phyloP scores from a whole-genome alignment of 768 basidiomycete genomes.

The Tricholoma furcatifolium region DNA sequence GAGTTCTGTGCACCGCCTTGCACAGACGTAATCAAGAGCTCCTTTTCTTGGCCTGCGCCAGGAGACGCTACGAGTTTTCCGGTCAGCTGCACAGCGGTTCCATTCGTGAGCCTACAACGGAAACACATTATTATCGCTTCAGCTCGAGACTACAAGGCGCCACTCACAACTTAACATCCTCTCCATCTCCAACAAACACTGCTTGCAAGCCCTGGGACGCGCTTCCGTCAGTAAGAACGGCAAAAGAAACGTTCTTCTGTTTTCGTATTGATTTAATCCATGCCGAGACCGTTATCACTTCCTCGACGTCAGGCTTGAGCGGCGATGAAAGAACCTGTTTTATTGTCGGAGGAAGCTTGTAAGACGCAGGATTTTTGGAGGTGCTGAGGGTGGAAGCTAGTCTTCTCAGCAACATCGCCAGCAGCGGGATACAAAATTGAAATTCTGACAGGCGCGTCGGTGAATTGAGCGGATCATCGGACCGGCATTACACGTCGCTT shows the following conservation, averaged over 20 bases:
- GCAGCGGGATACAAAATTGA: neutral
- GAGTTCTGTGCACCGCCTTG: neutral
- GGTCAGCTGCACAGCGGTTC: conserved; percentile 18
- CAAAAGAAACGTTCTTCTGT: conserved; percentile 89
- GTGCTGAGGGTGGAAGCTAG: conserved; percentile 9
- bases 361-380: conserved; percentile 1
- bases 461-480: neutral
- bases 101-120: conserved; percentile 20
- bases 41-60: conserved; percentile 46
- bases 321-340: conserved; percentile 11
- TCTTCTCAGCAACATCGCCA: conserved; percentile 10
- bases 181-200: conserved; percentile 52
- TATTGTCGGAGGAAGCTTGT: conserved; percentile 18
- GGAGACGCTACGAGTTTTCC: conserved; percentile 45
- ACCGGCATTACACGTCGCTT: conserved; percentile 7
- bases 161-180: conserved; percentile 26
- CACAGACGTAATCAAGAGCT: conserved; percentile 42
- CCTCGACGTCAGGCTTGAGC: neutral
- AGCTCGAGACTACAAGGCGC: conserved; percentile 1
- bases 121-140: neutral
- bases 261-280: conserved; percentile 86
- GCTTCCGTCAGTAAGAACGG: conserved; percentile 80
- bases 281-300: conserved; percentile 55
- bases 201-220: conserved; percentile 71
- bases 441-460: neutral